A percentile compares a stretch with the other conserved stretches of the same genome.
phyloP scores from a whole-genome alignment of 1,284 basidiomycete species.

The Ceratobasidium sp. region DNA sequence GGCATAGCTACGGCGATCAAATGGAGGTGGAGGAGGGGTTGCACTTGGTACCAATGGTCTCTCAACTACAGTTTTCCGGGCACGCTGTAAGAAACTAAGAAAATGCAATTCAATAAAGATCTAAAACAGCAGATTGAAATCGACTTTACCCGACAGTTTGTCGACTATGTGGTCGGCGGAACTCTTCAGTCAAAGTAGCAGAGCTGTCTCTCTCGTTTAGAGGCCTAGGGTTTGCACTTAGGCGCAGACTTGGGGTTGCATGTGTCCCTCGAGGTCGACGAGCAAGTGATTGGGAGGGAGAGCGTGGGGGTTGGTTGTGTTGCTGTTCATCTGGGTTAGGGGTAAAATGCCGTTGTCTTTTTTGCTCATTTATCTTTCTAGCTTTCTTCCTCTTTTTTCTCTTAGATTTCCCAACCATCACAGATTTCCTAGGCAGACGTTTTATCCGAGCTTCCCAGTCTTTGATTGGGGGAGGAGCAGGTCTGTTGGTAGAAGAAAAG shows the following conservation, averaged over 20 bases:
- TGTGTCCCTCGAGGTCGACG: too few relatives aligned
- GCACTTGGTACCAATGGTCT: background rate
- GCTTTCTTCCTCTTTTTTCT: constrained; percentile 16
- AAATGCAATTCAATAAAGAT: background rate
- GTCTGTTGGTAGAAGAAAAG: constrained; percentile 21
- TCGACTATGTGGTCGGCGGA: background rate
- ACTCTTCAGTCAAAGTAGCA: too few relatives aligned
- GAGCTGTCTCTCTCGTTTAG: too few relatives aligned
- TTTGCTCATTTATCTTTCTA: constrained; percentile 6
- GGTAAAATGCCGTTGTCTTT: background rate
- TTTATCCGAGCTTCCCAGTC: background rate
- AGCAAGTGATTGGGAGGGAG: too few relatives aligned
- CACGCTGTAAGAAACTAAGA: constrained; percentile 2
- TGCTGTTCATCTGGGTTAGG: background rate
- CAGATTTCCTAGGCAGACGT: constrained; percentile 18
- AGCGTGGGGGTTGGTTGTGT: too few relatives aligned
- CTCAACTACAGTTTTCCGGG: constrained; percentile 4
- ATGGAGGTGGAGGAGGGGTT: constrained; percentile 13
- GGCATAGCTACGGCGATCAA: background rate
- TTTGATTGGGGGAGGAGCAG: constrained; percentile 22
- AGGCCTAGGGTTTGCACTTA: too few relatives aligned
- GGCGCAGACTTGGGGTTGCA: too few relatives aligned
- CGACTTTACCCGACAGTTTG: background rate
- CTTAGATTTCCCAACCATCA: background rate
- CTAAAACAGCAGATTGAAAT: background rate